A percentile compares a stretch with the other conserved stretches of the same genome.
phyloP scores from a whole-genome alignment of 306 rosid genomes.

The Vigna mungo region DNA sequence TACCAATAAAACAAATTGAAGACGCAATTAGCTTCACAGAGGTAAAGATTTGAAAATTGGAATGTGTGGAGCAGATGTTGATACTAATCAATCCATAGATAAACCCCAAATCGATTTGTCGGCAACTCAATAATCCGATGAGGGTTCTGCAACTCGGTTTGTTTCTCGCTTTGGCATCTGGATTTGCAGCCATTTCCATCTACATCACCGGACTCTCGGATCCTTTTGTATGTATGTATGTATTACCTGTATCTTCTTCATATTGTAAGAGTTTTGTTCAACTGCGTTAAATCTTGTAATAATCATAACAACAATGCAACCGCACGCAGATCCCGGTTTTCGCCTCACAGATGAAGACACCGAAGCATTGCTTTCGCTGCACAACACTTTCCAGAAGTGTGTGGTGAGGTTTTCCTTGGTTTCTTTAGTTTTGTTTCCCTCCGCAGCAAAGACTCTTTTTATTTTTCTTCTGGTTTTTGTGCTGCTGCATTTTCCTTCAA shows the following conservation, averaged over 20 bases:
- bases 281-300: background rate
- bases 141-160: slow-evolving; percentile 55
- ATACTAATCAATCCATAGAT: background rate
- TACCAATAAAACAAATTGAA: background rate
- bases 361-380: slow-evolving; percentile 74
- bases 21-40: background rate
- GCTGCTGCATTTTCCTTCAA: background rate
- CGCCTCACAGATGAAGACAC: slow-evolving; percentile 68
- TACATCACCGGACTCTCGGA: slow-evolving; percentile 57
- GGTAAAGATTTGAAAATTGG: background rate
- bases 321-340: slow-evolving; percentile 53
- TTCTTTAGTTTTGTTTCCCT: background rate
- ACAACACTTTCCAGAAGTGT: slow-evolving; percentile 74
- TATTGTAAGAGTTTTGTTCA: background rate
- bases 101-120: slow-evolving; percentile 23
- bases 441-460: background rate
- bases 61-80: background rate
- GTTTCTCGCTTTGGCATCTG: slow-evolving; percentile 54
- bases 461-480: background rate
- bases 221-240: slow-evolving; percentile 62
- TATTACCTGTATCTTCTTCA: background rate
- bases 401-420: slow-evolving; percentile 68
- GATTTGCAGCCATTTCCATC: slow-evolving; percentile 57
- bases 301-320: background rate
- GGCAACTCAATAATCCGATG: slow-evolving; percentile 39